Conservation (phyloP, 495 filamentous ascomycete species). For the Trichoderma virens region DNA sequence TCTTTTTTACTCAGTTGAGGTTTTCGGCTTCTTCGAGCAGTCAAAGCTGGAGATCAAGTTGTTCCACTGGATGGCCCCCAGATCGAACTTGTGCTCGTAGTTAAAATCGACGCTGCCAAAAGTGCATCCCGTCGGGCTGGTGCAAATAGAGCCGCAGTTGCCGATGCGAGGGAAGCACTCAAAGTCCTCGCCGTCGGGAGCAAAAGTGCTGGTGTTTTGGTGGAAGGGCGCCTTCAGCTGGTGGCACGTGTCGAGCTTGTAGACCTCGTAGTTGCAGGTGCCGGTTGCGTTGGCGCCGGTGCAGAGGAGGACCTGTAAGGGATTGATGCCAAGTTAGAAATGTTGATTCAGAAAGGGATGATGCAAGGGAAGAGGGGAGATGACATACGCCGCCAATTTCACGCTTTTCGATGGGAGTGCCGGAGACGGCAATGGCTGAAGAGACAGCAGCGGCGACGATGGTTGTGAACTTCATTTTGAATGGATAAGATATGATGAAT, state of each 20-base stretch:
- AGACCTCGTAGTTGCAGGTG: conserved; percentile 27
- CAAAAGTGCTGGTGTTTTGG: conserved; percentile 31
- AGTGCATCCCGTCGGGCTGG: conserved; percentile 37
- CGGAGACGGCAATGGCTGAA: not conserved
- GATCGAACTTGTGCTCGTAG: conserved; percentile 29
- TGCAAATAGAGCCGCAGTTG: conserved; percentile 32
- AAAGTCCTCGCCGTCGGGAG: conserved; percentile 32
- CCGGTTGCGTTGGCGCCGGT: conserved; percentile 34
- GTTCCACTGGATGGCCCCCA: conserved; percentile 29
- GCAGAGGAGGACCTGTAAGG: conserved; percentile 31
- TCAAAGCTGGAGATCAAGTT: conserved; percentile 29
- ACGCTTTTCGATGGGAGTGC: conserved; percentile 18
- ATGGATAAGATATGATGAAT: not conserved
- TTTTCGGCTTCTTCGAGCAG: conserved; percentile 21
- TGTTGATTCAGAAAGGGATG: not conserved
- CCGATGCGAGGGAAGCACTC: conserved; percentile 31
- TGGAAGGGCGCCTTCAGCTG: conserved; percentile 24
- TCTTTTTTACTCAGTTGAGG: not conserved
- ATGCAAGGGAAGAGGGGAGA: conserved; percentile 1
- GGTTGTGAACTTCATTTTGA: conserved; percentile 9
- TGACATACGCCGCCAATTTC: conserved; percentile 27
- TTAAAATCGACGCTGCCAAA: conserved; percentile 29
- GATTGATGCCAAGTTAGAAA: not conserved
- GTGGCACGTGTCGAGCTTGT: conserved; percentile 30
- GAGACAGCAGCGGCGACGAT: conserved; percentile 4